A percentile compares a stretch with the other conserved stretches of the same genome.
Evolutionary conservation across 2,329 filamentous ascomycete genomes (phyloP).

Genomic region (Xylaria sp.): DNA sequence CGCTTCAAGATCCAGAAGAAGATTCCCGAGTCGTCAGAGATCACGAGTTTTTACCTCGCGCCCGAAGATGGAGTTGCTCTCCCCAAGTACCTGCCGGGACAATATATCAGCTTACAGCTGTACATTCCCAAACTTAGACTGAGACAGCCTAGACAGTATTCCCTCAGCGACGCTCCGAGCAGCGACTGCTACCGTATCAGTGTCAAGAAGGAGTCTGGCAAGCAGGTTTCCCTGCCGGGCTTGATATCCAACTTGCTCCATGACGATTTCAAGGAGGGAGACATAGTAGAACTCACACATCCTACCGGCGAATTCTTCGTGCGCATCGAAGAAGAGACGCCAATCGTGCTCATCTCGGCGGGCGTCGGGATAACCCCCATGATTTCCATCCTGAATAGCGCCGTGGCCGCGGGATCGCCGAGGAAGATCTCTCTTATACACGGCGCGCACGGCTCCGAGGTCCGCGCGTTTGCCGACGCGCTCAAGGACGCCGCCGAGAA

Average conservation of each 20-base stretch:
- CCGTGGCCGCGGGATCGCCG: conserved; percentile 46
- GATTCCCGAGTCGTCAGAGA: conserved; percentile 67
- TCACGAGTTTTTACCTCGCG: conserved; percentile 77
- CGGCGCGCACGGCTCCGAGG: conserved; percentile 61
- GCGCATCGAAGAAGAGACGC: conserved; percentile 60
- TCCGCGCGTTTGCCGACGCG: conserved; percentile 66
- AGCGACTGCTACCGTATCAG: conserved; percentile 75
- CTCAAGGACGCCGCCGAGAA: conserved; percentile 57
- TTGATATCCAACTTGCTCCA: conserved; percentile 66
- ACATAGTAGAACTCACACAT: conserved; percentile 65
- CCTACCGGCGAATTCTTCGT: conserved; percentile 72
- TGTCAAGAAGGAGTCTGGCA: conserved; percentile 71
- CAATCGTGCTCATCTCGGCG: conserved; percentile 73
- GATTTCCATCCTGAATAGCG: conserved; percentile 70
- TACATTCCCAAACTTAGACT: conserved; percentile 71
- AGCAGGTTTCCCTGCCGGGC: conserved; percentile 54
- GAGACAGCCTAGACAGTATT: conserved; percentile 79
- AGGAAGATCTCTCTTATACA: conserved; percentile 73
- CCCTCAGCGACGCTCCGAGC: conserved; percentile 69
- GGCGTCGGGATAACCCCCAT: conserved; percentile 77
- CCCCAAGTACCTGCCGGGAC: conserved; percentile 73
- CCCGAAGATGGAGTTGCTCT: conserved; percentile 69
- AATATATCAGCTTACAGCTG: conserved; percentile 76
- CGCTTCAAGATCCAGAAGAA: conserved; percentile 68
- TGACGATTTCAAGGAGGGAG: conserved; percentile 59